phyloP scores from a whole-genome alignment of 768 basidiomycete species.

The Suillus brevipes region DNA sequence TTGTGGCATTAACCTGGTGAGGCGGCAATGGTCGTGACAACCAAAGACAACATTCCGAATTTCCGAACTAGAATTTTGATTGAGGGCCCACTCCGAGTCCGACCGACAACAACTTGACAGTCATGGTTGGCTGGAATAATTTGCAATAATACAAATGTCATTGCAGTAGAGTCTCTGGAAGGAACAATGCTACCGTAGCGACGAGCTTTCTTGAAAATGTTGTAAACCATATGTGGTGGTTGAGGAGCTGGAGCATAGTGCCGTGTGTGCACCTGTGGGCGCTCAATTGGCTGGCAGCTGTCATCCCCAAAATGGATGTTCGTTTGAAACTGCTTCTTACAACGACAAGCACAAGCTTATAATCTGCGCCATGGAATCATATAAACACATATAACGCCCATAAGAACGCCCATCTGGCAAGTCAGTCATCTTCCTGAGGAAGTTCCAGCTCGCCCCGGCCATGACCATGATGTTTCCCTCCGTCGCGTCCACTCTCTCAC shows the following conservation, averaged over 20 bases:
- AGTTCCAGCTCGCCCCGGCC: not conserved
- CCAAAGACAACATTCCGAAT: not conserved
- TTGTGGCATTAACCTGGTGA: not conserved
- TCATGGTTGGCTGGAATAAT: not conserved
- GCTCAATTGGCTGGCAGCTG: no score
- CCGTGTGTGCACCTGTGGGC: not conserved
- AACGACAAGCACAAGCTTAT: constrained; percentile 1
- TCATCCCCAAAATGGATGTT: constrained; percentile 11
- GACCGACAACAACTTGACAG: not conserved
- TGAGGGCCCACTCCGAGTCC: not conserved
- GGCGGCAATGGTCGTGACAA: not conserved
- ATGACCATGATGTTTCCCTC: not conserved
- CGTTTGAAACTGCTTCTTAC: constrained; percentile 5
- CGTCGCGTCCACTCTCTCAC: constrained; percentile 1
- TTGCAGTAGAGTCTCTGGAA: not conserved
- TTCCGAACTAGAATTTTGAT: not conserved
- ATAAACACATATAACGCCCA: not conserved
- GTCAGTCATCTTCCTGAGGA: not conserved
- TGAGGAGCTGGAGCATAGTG: no score
- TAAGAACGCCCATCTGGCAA: constrained; percentile 5
- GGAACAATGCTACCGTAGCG: not conserved
- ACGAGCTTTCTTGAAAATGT: not conserved
- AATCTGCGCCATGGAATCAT: not conserved
- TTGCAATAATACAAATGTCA: not conserved
- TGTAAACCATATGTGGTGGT: not conserved